Conservation (phyloP, 106 monocot genomes). For the Allium sativum region DNA sequence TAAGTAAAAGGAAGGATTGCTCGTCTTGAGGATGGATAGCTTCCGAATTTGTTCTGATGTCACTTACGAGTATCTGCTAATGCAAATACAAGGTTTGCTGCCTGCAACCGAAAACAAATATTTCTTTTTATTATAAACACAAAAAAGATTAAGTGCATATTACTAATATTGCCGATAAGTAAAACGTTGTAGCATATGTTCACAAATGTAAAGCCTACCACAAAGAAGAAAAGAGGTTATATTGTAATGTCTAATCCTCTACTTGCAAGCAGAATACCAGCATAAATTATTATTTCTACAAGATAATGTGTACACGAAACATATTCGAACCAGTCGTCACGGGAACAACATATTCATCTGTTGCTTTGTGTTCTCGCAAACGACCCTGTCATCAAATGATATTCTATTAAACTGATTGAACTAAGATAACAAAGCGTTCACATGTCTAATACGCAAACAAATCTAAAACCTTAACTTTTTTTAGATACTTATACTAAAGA, state of each 20-base stretch:
- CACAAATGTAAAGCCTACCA: slow-evolving; percentile 29
- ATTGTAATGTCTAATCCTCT: slow-evolving; percentile 59
- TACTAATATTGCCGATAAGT: too few relatives aligned
- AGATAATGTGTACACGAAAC: slow-evolving; percentile 90
- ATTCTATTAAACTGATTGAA: too few relatives aligned
- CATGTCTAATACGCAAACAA: too few relatives aligned
- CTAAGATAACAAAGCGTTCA: too few relatives aligned
- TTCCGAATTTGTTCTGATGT: slow-evolving; percentile 70
- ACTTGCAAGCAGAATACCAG: slow-evolving; percentile 62
- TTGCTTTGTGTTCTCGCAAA: slow-evolving; percentile 42
- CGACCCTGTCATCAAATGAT: slow-evolving; percentile 53
- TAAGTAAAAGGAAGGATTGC: slow-evolving; percentile 67
- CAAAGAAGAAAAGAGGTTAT: slow-evolving; percentile 78
- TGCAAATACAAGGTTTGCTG: slow-evolving; percentile 68
- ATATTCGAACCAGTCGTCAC: slow-evolving; percentile 90
- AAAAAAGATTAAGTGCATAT: not conserved
- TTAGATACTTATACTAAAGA: too few relatives aligned
- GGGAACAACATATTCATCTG: slow-evolving; percentile 72
- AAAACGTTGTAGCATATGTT: too few relatives aligned
- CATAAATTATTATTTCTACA: slow-evolving; percentile 92
- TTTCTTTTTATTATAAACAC: not conserved
- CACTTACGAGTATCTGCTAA: slow-evolving; percentile 77
- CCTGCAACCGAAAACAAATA: slow-evolving; percentile 26
- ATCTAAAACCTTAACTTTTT: too few relatives aligned
- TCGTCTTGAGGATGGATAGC: slow-evolving; percentile 44